Evolutionary conservation across 2,329 filamentous ascomycete genomes (phyloP), one percentile per base, ranked within the genome.

Genomic region (Fusarium burgessii): DNA sequence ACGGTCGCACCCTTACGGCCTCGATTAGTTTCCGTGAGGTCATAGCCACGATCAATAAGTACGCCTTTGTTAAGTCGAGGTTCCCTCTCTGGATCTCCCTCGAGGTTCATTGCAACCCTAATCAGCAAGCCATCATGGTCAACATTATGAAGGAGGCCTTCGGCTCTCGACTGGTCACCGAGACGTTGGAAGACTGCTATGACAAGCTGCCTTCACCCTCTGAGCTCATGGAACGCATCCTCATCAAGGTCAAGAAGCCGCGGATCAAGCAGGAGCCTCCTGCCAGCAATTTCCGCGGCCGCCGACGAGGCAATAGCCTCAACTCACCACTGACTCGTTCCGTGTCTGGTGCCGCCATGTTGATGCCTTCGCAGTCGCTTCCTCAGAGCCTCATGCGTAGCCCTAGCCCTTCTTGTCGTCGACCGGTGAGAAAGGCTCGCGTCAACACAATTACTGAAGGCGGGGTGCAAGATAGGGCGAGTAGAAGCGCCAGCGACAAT

Each of bases 41-140:
- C 71, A 94, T 98, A 82, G 92, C 91, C 29, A 94, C 95, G 51
- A 96, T 99, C 80, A 93, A 95, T 80, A 95, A 95, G 78, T 97
- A 98, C 78, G 96, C 96, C 4, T 99, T 99, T 77, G 86, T 90
- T 71, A 91, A 92, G 60, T 94, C 93, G 18, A 89, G 88, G 25
- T 98, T 95, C 74, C 96, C 96, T 1, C 86, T 99, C 18, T 97
- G 95, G 84, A 90, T 99, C 67, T 98, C 96, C 2, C 90, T 99
- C 18, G 96, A 99, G 80, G 95, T 98, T 8, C 96, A 98, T 79
- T 98, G 96, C 86, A 93, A 89, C 73, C 84, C 90, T 5, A 85
- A 90, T 17, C 96, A 98, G 78, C 96, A 99, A 80, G 85, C 89
- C 20, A 88, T 89, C 45, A 98, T 99, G 96, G 92, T 94, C 25